Conservation (phyloP, 139 green algal genomes). For the Coelastrella sp. region DNA sequence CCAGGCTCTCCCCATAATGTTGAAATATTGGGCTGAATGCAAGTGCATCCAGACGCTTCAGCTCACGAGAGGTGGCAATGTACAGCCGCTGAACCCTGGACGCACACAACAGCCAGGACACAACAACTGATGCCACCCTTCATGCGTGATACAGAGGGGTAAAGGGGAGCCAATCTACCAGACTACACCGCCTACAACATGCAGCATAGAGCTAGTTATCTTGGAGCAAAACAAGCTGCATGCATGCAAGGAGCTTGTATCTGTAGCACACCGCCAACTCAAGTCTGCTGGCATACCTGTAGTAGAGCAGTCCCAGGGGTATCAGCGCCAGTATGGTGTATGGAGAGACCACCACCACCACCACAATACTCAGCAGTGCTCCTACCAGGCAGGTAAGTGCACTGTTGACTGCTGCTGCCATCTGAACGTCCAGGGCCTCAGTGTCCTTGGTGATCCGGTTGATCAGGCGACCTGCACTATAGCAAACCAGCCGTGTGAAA, state of each 20-base stretch:
- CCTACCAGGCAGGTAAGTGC: conserved; percentile 54
- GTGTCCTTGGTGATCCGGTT: conserved; percentile 91
- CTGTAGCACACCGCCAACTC: too few relatives aligned
- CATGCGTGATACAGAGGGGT: too few relatives aligned
- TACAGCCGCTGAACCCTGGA: conserved; percentile 72
- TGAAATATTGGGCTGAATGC: conserved; percentile 88
- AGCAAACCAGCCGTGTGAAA: neutral
- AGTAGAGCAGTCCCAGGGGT: conserved; percentile 76
- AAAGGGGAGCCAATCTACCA: too few relatives aligned
- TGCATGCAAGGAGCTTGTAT: too few relatives aligned
- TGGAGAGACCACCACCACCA: conserved; percentile 74
- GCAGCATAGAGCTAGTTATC: too few relatives aligned
- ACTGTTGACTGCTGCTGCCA: conserved; percentile 53
- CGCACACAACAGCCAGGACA: neutral
- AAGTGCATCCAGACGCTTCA: conserved; percentile 90
- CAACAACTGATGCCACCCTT: neutral
- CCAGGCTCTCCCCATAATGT: conserved; percentile 66
- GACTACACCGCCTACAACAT: too few relatives aligned
- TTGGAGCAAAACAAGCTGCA: too few relatives aligned
- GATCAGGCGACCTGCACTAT: conserved; percentile 71
- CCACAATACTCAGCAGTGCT: conserved; percentile 68
- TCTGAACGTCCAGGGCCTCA: conserved; percentile 78
- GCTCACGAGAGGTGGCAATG: conserved; percentile 79
- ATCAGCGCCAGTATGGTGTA: conserved; percentile 68
- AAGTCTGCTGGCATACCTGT: too few relatives aligned